Conservation (phyloP, 2,329 filamentous ascomycete genomes). For the Claviceps africana region DNA sequence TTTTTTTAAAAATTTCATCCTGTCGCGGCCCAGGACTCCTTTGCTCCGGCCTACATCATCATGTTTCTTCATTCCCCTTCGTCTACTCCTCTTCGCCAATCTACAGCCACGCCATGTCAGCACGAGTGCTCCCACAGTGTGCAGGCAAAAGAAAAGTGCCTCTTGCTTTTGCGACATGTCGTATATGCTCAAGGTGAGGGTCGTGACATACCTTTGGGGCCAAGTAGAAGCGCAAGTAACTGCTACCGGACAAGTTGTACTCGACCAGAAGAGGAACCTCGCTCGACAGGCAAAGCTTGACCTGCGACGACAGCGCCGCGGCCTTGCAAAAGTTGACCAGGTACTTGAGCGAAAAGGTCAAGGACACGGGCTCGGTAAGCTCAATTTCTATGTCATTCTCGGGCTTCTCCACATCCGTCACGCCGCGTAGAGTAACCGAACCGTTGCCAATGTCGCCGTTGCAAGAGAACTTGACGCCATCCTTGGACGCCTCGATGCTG, state of each 20-base stretch:
- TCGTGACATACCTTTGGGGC: constrained; percentile 70
- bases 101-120: constrained; percentile 9
- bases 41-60: neutral
- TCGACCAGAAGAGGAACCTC: constrained; percentile 95
- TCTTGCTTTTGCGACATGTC: neutral
- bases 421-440: constrained; percentile 77
- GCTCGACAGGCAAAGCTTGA: constrained; percentile 88
- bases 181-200: neutral
- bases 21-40: neutral
- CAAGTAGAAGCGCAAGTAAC: constrained; percentile 91
- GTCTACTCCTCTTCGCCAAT: constrained; percentile 27
- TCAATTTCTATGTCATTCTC: constrained; percentile 76
- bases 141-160: neutral
- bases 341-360: constrained; percentile 98
- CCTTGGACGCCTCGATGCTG: constrained; percentile 89
- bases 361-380: constrained; percentile 77
- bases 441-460: constrained; percentile 92
- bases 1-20: too few species aligned
- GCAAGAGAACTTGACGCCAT: constrained; percentile 90
- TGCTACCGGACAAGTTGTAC: constrained; percentile 67
- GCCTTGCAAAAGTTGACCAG: constrained; percentile 99
- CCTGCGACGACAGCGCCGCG: constrained; percentile 61
- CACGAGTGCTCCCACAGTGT: neutral
- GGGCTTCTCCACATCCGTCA: constrained; percentile 81
- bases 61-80: neutral